Base-by-base conservation (phyloP, 2,329 filamentous ascomycete genomes). In the Ophiostoma perfectum region DNA sequence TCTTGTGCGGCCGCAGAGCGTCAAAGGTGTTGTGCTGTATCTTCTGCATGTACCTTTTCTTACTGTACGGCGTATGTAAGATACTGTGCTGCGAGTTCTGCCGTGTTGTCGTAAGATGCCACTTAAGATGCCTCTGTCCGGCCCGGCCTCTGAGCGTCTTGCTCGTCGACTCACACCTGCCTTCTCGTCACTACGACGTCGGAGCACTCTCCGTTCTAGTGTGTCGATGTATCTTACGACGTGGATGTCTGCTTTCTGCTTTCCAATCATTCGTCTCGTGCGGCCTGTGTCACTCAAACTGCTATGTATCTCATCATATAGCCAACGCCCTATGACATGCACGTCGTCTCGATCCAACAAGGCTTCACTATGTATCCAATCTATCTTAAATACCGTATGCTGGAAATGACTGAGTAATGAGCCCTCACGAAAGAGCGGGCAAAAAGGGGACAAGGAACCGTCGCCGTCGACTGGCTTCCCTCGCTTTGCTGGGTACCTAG, bases 11-110 rank as follows among this genome's bases (percentile, higher is more conserved):
- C 45, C 45, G 45, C 45, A 47, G 45, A 47, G 45, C 45, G 45
- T 47, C 45, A 16, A 47, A 16, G 14, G 45, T 47, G 45, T 47
- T 47, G 45, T 47, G 27, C 27, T 14, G 45, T 12, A 47, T 5
- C 27, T 47, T 16, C 45, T 47, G 36, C 14, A 62, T 47, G 27
- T 52, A 66, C 41, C 64, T 45, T 55, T 64, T 55, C 58, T 39
- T 27, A 38, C 64, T 52, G 58, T 14, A 45, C 7, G 36, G 66
- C 45, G 55, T 52, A 39, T 66, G 12, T 47, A 27, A 27, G 27
- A 27, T 27, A 5, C 18, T 27, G 49, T 55, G 18, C 42, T 14
- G 41, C 49, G 58, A n/a, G 55, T 36, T 18, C 27, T 16, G 12
- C 45, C 14, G 45, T 47, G 27, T 27, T 27, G 27, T 27, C 27